Percentiles rank a stretch among this genome's conserved stretches.
These are phyloP conservation scores for Mytilinidion resinicola DNA, from an alignment of 495 filamentous ascomycete genomes.

Conservation along the genomic window DNA sequence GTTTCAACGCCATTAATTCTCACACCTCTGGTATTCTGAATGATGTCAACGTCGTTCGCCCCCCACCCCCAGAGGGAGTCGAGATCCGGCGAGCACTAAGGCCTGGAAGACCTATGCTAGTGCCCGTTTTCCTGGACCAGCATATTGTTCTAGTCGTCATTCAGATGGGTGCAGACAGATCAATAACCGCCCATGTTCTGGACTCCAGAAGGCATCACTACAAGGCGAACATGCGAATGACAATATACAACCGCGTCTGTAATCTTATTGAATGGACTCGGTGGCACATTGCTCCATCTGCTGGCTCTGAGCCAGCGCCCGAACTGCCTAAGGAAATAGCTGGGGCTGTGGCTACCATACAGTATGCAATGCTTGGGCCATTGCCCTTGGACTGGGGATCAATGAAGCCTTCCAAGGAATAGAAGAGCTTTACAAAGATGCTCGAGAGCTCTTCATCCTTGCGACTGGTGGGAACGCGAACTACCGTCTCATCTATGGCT, in stretches of 20 bases:
- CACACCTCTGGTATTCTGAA: too few relatives aligned
- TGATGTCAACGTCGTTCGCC: too few relatives aligned
- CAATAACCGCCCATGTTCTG: neutral
- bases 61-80: too few relatives aligned
- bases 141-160: neutral
- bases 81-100: neutral
- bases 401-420: neutral
- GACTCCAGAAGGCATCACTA: neutral
- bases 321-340: neutral
- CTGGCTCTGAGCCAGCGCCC: neutral
- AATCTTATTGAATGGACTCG: neutral
- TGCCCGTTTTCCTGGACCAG: neutral
- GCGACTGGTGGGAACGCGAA: neutral
- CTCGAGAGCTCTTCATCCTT: neutral
- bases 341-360: conserved; percentile 2
- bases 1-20: too few relatives aligned
- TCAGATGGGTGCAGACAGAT: neutral
- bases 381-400: neutral
- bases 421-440: neutral
- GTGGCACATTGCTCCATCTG: neutral
- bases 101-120: neutral
- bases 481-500: conserved; percentile 4
- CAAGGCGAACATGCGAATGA: neutral
- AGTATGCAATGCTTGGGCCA: conserved; percentile 5
- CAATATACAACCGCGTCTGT: neutral